Conservation (phyloP, 2,329 filamentous ascomycete genomes). For the Cladosporium velox region DNA sequence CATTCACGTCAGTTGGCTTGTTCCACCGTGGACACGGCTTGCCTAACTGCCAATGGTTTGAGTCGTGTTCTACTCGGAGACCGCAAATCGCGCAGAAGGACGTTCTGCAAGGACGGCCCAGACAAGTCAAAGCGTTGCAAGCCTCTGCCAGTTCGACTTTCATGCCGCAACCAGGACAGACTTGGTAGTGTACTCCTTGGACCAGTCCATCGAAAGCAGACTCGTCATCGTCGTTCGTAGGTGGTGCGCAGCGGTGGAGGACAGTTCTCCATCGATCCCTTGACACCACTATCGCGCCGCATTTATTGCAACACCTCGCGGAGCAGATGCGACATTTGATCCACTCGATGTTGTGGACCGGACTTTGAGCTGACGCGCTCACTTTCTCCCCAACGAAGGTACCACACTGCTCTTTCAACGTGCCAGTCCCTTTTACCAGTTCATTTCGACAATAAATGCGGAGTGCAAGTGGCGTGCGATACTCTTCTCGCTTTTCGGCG, state of each 20-base stretch:
- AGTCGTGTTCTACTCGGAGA: not conserved
- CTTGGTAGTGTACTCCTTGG: not conserved
- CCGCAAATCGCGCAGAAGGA: slow-evolving; percentile 1
- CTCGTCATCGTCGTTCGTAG: not conserved
- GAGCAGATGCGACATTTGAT: not conserved
- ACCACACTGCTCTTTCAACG: not conserved
- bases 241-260: not conserved
- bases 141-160: slow-evolving; percentile 1
- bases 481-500: not conserved
- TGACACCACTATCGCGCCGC: not conserved
- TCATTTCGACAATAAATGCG: slow-evolving; percentile 1
- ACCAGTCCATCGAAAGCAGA: not conserved
- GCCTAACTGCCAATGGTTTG: not conserved
- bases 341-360: not conserved
- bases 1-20: not conserved
- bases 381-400: not conserved
- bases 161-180: not conserved
- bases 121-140: not conserved
- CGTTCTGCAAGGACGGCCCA: not conserved
- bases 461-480: not conserved
- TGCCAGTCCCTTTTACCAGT: not conserved
- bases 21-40: slow-evolving; percentile 3
- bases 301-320: not conserved
- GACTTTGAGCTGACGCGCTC: not conserved
- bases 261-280: not conserved